Base-by-base conservation (phyloP, 305 asterid genomes). In the Andrographis paniculata region DNA sequence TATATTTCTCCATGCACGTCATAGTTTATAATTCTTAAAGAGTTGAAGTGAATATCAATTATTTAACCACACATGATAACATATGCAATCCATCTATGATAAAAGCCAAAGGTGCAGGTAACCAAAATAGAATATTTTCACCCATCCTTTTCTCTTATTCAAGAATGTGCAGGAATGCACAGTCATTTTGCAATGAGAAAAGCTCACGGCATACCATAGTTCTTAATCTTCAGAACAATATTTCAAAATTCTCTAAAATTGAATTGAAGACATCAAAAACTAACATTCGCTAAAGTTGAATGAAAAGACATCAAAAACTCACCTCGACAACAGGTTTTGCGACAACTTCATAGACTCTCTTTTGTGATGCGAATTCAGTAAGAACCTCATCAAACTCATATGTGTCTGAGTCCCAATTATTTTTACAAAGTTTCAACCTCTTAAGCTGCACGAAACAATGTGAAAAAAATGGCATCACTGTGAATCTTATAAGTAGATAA, bases 241-340 rank as follows among this genome's bases (percentile, higher is more conserved):
- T 42, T 17, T 42, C 33, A 38, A 31, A 36, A 16, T 1, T 0
- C 19, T 8, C 14, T 33, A 52, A 42, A 48, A 19, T 9, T 27
- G 23, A 20, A 47, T 8, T n/a, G 31, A 49, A 16, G 19, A 49
- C 57, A 48, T 53, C 37, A 50, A 43, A 19, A 33, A 64, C 71
- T 22, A 50, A 92, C 99, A n/a, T n/a, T n/a, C n/a, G n/a, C n/a
- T n/a, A n/a, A n/a, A n/a, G n/a, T n/a, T n/a, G n/a, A 47, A 15
- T n/a, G 31, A 31, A 39, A 49, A 16, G 19, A 49, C 57, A 48
- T 53, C 37, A 50, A 43, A 19, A 33, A 64, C 71, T 22, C 53
- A 92, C 99, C 97, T 92, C 99, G 11, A 87, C 99, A 14, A 92
- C 99, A 72, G 99, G 99, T 67, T 92, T 92, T 40, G 99, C 99